These are phyloP conservation scores for Raphanus sativus DNA, from an alignment of 345 rosid species.

Conservation along the genomic window DNA sequence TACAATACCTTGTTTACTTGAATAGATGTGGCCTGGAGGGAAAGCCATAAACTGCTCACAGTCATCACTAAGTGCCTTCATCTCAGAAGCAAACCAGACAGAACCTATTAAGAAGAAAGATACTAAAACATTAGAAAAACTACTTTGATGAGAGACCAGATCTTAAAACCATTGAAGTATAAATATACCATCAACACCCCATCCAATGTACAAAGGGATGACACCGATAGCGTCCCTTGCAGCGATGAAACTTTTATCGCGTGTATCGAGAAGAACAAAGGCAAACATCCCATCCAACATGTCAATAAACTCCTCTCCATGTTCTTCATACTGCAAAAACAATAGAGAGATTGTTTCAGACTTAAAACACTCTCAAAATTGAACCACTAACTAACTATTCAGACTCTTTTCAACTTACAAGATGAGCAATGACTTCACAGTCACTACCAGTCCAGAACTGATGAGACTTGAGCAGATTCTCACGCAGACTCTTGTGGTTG, in stretches of 20 bases:
- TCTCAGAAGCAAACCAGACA: conserved; percentile 85
- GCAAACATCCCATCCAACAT: conserved; percentile 92
- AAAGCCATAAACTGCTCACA: conserved; percentile 73
- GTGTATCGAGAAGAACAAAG: conserved; percentile 74
- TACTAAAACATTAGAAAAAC: neutral
- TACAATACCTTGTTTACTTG: conserved; percentile 74
- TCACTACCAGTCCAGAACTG: conserved; percentile 76
- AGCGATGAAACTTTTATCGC: conserved; percentile 72
- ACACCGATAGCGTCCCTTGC: conserved; percentile 80
- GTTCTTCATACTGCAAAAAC: conserved; percentile 64
- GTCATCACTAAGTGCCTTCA: conserved; percentile 87
- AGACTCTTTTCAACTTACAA: conserved; percentile 46
- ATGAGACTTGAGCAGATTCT: conserved; percentile 51
- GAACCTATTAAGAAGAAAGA: conserved; percentile 55
- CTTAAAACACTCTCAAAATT: neutral
- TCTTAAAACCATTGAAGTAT: neutral
- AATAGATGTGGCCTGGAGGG: conserved; percentile 76
- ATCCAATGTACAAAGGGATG: conserved; percentile 73
- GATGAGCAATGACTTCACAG: conserved; percentile 87
- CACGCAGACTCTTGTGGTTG: conserved; percentile 62
- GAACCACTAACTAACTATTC: neutral
- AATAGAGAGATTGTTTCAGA: neutral
- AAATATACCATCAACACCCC: conserved; percentile 78
- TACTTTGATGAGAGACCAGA: neutral
- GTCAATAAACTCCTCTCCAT: conserved; percentile 69